These are phyloP conservation scores for Plasmodium billcollinsi DNA, from an alignment of 169 alveolate genomes.

Conservation along the genomic window DNA sequence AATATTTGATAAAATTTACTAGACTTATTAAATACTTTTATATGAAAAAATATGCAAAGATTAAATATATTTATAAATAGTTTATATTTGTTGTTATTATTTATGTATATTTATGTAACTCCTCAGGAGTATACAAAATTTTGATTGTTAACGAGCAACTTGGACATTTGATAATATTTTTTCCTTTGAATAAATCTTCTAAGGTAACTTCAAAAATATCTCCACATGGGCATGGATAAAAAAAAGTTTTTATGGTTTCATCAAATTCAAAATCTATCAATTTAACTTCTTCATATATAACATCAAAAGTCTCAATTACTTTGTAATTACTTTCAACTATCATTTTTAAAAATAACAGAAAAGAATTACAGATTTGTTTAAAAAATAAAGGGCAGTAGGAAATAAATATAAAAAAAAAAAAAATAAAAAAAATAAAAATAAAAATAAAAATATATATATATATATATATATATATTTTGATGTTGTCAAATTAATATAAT, in stretches of 20 bases:
- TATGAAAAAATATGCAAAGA: background rate
- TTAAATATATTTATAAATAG: too few relatives aligned
- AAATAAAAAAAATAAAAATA: background rate
- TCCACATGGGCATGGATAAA: slow-evolving; percentile 93
- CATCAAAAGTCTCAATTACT: slow-evolving; percentile 48
- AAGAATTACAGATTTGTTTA: too few relatives aligned
- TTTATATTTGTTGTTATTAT: background rate
- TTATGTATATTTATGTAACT: slow-evolving; percentile 39
- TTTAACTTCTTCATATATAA: slow-evolving; percentile 90
- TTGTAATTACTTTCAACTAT: slow-evolving; percentile 64
- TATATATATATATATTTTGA: too few relatives aligned
- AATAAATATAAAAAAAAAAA: background rate
- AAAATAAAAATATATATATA: background rate
- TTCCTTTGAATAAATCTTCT: slow-evolving; percentile 77
- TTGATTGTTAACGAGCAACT: slow-evolving; percentile 88
- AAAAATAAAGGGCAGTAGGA: background rate
- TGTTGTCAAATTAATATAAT: too few relatives aligned
- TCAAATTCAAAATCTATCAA: slow-evolving; percentile 91
- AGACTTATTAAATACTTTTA: too few relatives aligned
- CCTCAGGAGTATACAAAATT: slow-evolving; percentile 77
- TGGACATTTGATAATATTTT: slow-evolving; percentile 89
- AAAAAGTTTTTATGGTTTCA: slow-evolving; percentile 81
- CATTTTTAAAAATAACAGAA: slow-evolving; percentile 39
- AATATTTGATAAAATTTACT: too few relatives aligned
- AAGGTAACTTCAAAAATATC: slow-evolving; percentile 87